These are phyloP conservation scores for Colletotrichum tropicicola DNA, from an alignment of 2,329 filamentous ascomycete species.

Conservation along the genomic window DNA sequence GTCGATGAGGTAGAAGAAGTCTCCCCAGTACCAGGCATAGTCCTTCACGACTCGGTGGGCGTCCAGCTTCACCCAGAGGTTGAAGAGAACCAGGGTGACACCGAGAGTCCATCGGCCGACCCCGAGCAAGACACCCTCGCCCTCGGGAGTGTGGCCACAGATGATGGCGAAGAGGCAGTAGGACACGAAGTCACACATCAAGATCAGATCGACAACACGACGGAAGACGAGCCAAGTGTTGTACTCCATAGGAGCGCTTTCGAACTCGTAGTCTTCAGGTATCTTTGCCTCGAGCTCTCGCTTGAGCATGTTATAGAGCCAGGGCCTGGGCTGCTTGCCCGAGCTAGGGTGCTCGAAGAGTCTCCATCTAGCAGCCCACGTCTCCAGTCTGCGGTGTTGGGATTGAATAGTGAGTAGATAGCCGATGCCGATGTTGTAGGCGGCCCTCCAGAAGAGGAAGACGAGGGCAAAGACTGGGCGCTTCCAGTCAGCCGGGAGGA, in stretches of 20 bases:
- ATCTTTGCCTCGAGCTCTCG: conserved; percentile 95
- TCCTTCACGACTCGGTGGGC: conserved; percentile 98
- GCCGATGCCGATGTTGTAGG: conserved; percentile 95
- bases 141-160: conserved; percentile 78
- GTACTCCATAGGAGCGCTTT: conserved; percentile 94
- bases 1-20: conserved; percentile 99
- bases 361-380: conserved; percentile 85
- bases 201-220: conserved; percentile 92
- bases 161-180: conserved; percentile 96
- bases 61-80: conserved; percentile 98
- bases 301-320: conserved; percentile 85
- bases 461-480: conserved; percentile 81
- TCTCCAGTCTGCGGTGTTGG: conserved; percentile 83
- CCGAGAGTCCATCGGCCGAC: conserved; percentile 81
- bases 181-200: conserved; percentile 98
- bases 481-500: conserved; percentile 74
- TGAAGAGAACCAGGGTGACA: conserved; percentile 85
- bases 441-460: conserved; percentile 91
- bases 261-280: conserved; percentile 90
- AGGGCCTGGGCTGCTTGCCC: conserved; percentile 84
- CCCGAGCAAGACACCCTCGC: conserved; percentile 76
- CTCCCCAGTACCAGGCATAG: conserved; percentile 99
- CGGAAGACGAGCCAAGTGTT: conserved; percentile 99
- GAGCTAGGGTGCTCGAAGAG: conserved; percentile 86
- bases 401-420: conserved; percentile 90